phyloP scores from a whole-genome alignment of 2,329 filamentous ascomycete genomes.

The Scytalidium sp. region DNA sequence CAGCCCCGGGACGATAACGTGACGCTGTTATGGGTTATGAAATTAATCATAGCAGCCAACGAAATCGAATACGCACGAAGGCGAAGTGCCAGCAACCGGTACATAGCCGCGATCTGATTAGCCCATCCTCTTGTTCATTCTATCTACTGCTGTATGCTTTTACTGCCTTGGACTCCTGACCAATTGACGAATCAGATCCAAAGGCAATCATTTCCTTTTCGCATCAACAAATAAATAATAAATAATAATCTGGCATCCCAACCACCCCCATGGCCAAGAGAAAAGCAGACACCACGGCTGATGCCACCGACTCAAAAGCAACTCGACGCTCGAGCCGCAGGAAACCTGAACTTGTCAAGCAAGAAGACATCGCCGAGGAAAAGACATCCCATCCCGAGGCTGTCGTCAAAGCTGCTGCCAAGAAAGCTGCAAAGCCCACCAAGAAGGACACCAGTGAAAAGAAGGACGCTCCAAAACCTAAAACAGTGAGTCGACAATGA shows the following conservation, averaged over 20 bases:
- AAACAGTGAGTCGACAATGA: neutral
- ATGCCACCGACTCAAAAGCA: slow-evolving; percentile 6
- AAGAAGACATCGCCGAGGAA: slow-evolving; percentile 6
- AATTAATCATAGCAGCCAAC: too few species aligned
- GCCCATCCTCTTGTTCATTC: too few species aligned
- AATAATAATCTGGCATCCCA: neutral
- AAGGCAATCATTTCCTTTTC: too few species aligned
- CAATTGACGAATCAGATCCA: too few species aligned
- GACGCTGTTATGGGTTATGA: too few species aligned
- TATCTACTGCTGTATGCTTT: too few species aligned
- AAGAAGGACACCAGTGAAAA: neutral
- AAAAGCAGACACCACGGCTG: slow-evolving; percentile 19
- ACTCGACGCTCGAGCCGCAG: slow-evolving; percentile 23
- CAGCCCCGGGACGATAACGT: too few species aligned
- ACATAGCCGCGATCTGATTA: too few species aligned
- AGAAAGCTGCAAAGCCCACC: slow-evolving; percentile 7
- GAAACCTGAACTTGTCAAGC: slow-evolving; percentile 6
- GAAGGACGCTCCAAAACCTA: slow-evolving; percentile 1
- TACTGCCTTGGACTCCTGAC: too few species aligned
- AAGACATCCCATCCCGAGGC: neutral
- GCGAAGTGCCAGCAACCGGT: too few species aligned
- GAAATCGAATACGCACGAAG: too few species aligned
- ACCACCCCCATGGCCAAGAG: slow-evolving; percentile 22
- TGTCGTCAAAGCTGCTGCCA: neutral
- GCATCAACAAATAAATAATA: too few species aligned